Evolutionary conservation across 2,329 filamentous ascomycete species (phyloP).

Genomic region (Tothia fuscella): DNA sequence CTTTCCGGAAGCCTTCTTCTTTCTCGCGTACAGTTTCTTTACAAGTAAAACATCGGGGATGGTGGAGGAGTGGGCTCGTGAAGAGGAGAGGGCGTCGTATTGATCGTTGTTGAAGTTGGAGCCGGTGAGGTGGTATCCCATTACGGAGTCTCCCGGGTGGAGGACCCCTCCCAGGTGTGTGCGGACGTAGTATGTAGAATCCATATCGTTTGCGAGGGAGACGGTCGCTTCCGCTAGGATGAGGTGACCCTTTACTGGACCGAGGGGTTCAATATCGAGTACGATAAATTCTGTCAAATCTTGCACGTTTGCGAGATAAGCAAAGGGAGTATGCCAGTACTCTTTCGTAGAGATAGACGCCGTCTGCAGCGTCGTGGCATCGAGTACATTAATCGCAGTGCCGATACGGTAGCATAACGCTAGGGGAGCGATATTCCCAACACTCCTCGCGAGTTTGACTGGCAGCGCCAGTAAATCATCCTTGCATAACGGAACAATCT

Average conservation of each 20-base stretch:
- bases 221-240: conserved; percentile 79
- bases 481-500: conserved; percentile 90
- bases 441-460: conserved; percentile 72
- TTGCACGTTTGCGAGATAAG: conserved; percentile 67
- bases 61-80: conserved; percentile 59
- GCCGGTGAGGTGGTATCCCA: conserved; percentile 86
- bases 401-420: conserved; percentile 80
- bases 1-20: conserved; percentile 57
- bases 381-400: conserved; percentile 78
- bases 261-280: conserved; percentile 80
- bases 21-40: conserved; percentile 89
- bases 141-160: conserved; percentile 78
- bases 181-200: conserved; percentile 74
- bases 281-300: conserved; percentile 87
- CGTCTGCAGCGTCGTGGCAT: conserved; percentile 82
- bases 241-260: conserved; percentile 66
- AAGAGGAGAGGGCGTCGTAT: conserved; percentile 71
- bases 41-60: conserved; percentile 91
- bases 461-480: conserved; percentile 93
- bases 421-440: conserved; percentile 81
- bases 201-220: conserved; percentile 74
- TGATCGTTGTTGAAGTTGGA: conserved; percentile 87
- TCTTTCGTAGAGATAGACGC: conserved; percentile 70
- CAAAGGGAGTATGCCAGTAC: conserved; percentile 88
- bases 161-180: conserved; percentile 82